Percentiles rank a stretch among this genome's conserved stretches.
phyloP scores from a whole-genome alignment of 768 basidiomycete species.

The Tricholoma sp. region DNA sequence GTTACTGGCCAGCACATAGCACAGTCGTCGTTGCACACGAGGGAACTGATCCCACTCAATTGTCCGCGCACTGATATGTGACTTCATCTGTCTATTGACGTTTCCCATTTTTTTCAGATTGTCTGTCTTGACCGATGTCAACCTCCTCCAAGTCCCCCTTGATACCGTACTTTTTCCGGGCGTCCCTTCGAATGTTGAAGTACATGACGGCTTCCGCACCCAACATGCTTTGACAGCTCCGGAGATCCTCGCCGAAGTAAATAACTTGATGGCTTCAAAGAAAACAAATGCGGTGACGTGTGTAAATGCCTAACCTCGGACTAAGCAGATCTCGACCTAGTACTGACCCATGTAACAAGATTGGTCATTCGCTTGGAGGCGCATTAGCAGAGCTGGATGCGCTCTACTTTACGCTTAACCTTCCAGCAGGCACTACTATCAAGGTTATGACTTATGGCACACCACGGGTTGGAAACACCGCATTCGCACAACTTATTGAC shows the following conservation, averaged over 20 bases:
- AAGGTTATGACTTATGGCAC: slow-evolving; percentile 43
- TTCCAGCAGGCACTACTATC: slow-evolving; percentile 34
- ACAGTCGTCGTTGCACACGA: slow-evolving; percentile 58
- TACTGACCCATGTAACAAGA: slow-evolving; percentile 13
- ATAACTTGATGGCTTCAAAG: slow-evolving; percentile 29
- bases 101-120: slow-evolving; percentile 23
- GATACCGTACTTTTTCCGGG: slow-evolving; percentile 52
- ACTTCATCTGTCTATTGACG: neutral
- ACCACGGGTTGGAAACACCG: slow-evolving; percentile 46
- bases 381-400: slow-evolving; percentile 48
- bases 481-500: slow-evolving; percentile 46
- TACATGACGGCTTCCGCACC: slow-evolving; percentile 51
- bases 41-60: slow-evolving; percentile 51
- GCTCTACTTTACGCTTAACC: slow-evolving; percentile 39
- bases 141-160: slow-evolving; percentile 35
- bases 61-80: slow-evolving; percentile 29
- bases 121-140: slow-evolving; percentile 46
- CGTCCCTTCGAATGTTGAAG: slow-evolving; percentile 34
- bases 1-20: slow-evolving; percentile 42
- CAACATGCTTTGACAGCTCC: slow-evolving; percentile 44
- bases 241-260: slow-evolving; percentile 39
- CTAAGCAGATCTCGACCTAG: slow-evolving; percentile 10
- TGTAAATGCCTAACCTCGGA: slow-evolving; percentile 18
- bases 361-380: slow-evolving; percentile 50
- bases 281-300: slow-evolving; percentile 36